Evolutionary conservation across 768 basidiomycete genomes (phyloP).

Genomic region (Boletus vermiculosoides): DNA sequence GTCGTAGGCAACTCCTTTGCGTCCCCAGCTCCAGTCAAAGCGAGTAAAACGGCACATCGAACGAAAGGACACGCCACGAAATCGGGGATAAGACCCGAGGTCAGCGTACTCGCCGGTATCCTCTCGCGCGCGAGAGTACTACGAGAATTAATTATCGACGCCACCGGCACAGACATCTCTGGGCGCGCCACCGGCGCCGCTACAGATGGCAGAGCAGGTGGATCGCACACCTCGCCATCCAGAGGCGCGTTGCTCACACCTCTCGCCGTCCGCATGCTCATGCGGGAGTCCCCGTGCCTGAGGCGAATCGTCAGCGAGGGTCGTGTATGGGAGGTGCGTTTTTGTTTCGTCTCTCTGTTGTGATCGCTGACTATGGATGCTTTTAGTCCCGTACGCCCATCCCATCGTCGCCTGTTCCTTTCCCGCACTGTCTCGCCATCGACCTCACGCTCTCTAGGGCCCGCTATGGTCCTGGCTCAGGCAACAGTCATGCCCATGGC

Average conservation of each 20-base stretch:
- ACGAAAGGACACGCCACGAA: not conserved
- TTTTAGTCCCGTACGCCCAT: conserved; percentile 17
- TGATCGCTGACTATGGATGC: not conserved
- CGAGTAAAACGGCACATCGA: not conserved
- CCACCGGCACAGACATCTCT: not conserved
- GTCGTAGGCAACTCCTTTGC: conserved; percentile 14
- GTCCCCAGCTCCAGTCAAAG: not conserved
- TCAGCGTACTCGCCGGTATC: conserved; percentile 8
- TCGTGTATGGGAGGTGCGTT: conserved; percentile 55
- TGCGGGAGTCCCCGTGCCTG: conserved; percentile 43
- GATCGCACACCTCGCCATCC: not conserved
- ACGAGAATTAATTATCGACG: conserved; percentile 21
- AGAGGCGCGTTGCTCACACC: conserved; percentile 37
- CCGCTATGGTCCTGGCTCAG: conserved; percentile 13
- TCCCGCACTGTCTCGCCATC: conserved; percentile 6
- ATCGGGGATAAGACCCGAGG: conserved; percentile 7
- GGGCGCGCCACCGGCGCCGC: not conserved
- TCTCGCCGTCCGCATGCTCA: conserved; percentile 39
- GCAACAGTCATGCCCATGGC: conserved; percentile 14
- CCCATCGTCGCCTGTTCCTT: conserved; percentile 7
- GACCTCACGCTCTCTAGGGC: conserved; percentile 13
- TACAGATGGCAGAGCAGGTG: not conserved
- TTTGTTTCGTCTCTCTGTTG: not conserved
- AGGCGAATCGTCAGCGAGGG: conserved; percentile 48
- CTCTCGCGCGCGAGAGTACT: conserved; percentile 17